Evolutionary conservation across 2,329 filamentous ascomycete species (phyloP).

Genomic region (Microdochium paspali): DNA sequence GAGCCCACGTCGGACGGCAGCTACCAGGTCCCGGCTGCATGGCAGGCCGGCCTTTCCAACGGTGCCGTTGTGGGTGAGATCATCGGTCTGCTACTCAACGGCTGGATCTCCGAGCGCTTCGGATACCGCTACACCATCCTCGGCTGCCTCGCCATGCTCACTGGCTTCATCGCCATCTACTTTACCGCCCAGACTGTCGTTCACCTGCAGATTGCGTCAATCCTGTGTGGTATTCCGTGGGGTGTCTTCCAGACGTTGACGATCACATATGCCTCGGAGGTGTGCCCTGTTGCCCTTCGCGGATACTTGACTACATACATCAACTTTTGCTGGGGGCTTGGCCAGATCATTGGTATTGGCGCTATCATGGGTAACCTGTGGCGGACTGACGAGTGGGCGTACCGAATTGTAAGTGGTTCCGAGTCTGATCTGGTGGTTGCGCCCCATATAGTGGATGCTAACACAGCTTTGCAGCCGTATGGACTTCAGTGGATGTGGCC

Average conservation of each 20-base stretch:
- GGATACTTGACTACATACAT: constrained; percentile 63
- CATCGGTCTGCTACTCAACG: constrained; percentile 57
- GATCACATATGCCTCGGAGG: constrained; percentile 61
- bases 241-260: constrained; percentile 50
- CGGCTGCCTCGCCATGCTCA: constrained; percentile 40
- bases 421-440: not conserved
- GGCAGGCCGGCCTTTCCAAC: constrained; percentile 54
- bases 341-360: constrained; percentile 64
- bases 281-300: constrained; percentile 62
- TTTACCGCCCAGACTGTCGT: constrained; percentile 54
- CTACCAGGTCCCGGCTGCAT: constrained; percentile 48
- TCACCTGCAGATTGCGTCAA: constrained; percentile 49
- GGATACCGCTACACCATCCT: constrained; percentile 60
- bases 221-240: constrained; percentile 55
- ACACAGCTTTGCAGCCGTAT: constrained; percentile 36
- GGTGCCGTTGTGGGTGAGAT: constrained; percentile 46
- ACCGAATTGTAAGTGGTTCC: constrained; percentile 30
- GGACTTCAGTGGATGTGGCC: constrained; percentile 75
- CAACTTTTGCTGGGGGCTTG: constrained; percentile 72
- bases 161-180: constrained; percentile 52
- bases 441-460: too few relatives aligned
- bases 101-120: constrained; percentile 55
- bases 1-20: constrained; percentile 30
- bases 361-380: constrained; percentile 60
- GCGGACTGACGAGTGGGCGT: constrained; percentile 58